Conservation (phyloP, 768 basidiomycete genomes). For the Hericium rajendrae region DNA sequence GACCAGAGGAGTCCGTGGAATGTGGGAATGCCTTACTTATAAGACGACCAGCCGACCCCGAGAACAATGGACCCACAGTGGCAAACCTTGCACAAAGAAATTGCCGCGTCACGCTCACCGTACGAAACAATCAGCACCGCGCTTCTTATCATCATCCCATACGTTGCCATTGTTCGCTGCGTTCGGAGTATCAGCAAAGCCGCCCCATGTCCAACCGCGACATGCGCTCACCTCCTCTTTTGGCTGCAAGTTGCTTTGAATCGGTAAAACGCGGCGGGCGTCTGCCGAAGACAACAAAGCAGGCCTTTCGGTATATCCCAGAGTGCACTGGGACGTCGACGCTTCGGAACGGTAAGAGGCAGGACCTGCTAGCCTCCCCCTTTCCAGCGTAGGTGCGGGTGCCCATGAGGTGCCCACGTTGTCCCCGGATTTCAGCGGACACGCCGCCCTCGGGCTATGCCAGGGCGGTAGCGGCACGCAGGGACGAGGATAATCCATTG, state of each 20-base stretch:
- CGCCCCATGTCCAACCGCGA: too few relatives aligned
- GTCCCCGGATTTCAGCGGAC: not conserved
- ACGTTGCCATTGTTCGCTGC: not conserved
- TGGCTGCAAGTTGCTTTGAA: too few relatives aligned
- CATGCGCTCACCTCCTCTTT: too few relatives aligned
- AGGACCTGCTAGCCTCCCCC: too few relatives aligned
- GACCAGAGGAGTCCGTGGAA: too few relatives aligned
- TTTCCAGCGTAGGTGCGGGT: too few relatives aligned
- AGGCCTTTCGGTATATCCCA: not conserved
- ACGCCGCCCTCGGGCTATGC: too few relatives aligned
- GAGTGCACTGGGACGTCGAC: not conserved
- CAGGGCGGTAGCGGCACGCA: too few relatives aligned
- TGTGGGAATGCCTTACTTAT: not conserved
- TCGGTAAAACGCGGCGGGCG: not conserved
- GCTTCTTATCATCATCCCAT: not conserved
- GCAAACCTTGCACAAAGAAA: slow-evolving; percentile 9
- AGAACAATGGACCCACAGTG: slow-evolving; percentile 11
- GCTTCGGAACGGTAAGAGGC: not conserved
- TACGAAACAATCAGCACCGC: not conserved
- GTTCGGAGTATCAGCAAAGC: not conserved
- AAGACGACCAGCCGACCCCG: not conserved
- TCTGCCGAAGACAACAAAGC: not conserved
- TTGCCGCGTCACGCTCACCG: not conserved
- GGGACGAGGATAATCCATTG: too few relatives aligned
- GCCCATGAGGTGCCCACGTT: not conserved